Base-by-base conservation (phyloP, 2,329 filamentous ascomycete species). In the Tolypocladium tropicale region DNA sequence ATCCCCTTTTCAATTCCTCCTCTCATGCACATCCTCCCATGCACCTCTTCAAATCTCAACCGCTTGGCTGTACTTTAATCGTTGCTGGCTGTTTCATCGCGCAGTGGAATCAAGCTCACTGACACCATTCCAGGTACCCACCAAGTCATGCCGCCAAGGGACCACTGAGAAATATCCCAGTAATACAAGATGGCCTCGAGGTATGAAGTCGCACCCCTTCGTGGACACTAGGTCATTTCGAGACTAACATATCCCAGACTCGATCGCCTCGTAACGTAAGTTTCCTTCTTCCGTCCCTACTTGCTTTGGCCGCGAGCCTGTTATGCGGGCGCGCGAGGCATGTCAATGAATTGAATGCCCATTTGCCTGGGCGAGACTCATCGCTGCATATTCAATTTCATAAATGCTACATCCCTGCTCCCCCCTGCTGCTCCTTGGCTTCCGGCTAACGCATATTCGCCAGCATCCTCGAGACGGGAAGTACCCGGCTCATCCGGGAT, bases 381-480 rank as follows among this genome's bases (percentile, higher is more conserved):
- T 32, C 25, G 25, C 46, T 50, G 28, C 28, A 50, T 49, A 28
- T 50, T 50, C 28, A 30, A 50, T 50, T 28, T 33, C 46, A 18
- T 33, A 34, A n/a, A 54, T 43, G 52, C 30, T 37, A 37, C 46
- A 32, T 23, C 23, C 25, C 25, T 16, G 18, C 12, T 21, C 46
- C 9, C 18, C 9, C 18, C 21, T 30, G 4, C 18, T 21, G 5
- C 18, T 18, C 36, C 46, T 32, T 32, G 30, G 4, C 46, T 21
- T 14, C 18, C 18, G 6, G 28, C 46, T 50, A 6, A 50, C 46
- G 9, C 28, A 50, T 14, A 10, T 32, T 18, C 14, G 37, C 2
- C 30, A 96, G 92, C 62, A 84, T 99, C 70, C 85, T 99, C 65
- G 94, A 99, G 80, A 97, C 94, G 57, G 94, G 94, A 65, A 97